Percentiles rank a stretch among this genome's conserved stretches.
These are phyloP conservation scores for Arthrobotrys megalospora DNA, from an alignment of 2,329 filamentous ascomycete genomes.

Conservation along the genomic window DNA sequence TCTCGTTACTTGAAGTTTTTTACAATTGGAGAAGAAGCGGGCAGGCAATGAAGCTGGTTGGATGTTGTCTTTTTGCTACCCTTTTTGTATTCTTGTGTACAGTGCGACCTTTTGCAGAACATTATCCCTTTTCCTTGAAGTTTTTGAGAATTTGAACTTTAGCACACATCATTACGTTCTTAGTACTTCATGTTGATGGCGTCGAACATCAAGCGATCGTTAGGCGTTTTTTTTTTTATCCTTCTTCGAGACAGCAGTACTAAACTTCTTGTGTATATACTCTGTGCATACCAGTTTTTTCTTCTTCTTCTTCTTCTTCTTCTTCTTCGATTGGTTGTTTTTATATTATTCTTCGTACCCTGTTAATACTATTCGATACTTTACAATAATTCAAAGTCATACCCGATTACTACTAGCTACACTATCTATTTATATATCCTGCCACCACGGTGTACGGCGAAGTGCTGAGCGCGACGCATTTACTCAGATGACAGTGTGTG, in stretches of 20 bases:
- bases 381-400: slow-evolving; percentile 9
- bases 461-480: not conserved
- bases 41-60: slow-evolving; percentile 32
- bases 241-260: slow-evolving; percentile 42
- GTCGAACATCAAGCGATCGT: slow-evolving; percentile 50
- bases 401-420: not conserved
- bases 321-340: slow-evolving; percentile 16
- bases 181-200: slow-evolving; percentile 52
- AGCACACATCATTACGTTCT: slow-evolving; percentile 37
- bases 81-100: slow-evolving; percentile 51
- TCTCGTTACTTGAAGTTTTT: slow-evolving; percentile 33
- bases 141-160: slow-evolving; percentile 39
- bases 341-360: slow-evolving; percentile 8
- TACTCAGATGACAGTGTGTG: not conserved
- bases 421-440: not conserved
- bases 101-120: slow-evolving; percentile 44
- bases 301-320: slow-evolving; percentile 2
- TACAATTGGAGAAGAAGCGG: slow-evolving; percentile 36
- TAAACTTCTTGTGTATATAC: slow-evolving; percentile 56
- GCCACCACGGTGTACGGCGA: not conserved
- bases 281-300: slow-evolving; percentile 33
- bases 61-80: slow-evolving; percentile 34
- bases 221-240: slow-evolving; percentile 7
- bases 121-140: not conserved
- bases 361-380: slow-evolving; percentile 19